Evolutionary conservation across 2,329 filamentous ascomycete species (phyloP).

Genomic region (Aspergillus alliaceus): DNA sequence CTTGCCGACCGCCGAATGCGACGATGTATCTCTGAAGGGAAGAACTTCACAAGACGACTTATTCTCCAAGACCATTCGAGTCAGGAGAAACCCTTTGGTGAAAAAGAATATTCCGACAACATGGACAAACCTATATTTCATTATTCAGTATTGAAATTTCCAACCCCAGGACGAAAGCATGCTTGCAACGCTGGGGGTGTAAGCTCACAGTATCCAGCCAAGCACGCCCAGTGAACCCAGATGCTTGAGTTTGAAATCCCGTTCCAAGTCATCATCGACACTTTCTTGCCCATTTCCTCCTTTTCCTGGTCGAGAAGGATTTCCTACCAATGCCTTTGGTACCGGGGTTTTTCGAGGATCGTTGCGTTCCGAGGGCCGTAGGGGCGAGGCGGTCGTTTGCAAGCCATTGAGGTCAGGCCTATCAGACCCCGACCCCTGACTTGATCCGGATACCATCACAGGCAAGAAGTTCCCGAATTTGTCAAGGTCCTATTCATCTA

Average conservation of each 20-base stretch:
- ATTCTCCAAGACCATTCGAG: constrained; percentile 75
- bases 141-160: neutral
- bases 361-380: constrained; percentile 7
- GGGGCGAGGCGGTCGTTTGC: constrained; percentile 7
- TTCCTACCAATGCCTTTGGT: constrained; percentile 10
- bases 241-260: constrained; percentile 41
- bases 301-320: constrained; percentile 21
- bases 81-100: constrained; percentile 90
- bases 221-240: constrained; percentile 39
- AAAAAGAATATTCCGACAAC: constrained; percentile 84
- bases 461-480: neutral
- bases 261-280: constrained; percentile 31
- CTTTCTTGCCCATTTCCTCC: constrained; percentile 27
- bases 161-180: neutral
- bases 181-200: neutral
- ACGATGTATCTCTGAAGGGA: constrained; percentile 56
- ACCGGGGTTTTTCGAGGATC: constrained; percentile 12
- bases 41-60: constrained; percentile 69
- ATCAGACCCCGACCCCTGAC: constrained; percentile 3
- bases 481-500: constrained; percentile 8
- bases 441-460: constrained; percentile 13
- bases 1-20: constrained; percentile 19
- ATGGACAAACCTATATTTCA: constrained; percentile 63
- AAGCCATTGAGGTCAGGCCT: constrained; percentile 7
- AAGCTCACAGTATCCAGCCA: constrained; percentile 42